Base-by-base conservation (phyloP, 345 rosid species). In the Arabis alpina region DNA sequence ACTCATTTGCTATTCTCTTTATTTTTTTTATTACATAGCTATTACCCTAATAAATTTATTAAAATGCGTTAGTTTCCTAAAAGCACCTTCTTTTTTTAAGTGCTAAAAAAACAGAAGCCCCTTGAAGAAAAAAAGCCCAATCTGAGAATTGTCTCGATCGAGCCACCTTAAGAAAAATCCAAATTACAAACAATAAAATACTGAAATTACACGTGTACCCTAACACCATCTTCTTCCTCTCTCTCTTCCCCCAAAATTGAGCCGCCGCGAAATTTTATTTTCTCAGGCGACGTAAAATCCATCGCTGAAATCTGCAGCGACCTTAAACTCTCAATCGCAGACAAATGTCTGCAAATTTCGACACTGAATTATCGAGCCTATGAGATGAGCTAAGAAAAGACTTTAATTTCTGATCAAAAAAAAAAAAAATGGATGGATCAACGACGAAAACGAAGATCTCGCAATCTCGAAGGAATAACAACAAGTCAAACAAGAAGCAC, bases 381-480 rank as follows among this genome's bases (percentile, higher is more conserved):
- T 55, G 56, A 43, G 14, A 48, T 27, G 51, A 72, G 52, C 59
- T 57, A 48, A 28, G 24, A 23, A 64, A 56, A 52, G 45, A 61
- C 61, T 48, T 25, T 10, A 51, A 59, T 66, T 32, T 42, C 45
- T 32, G 23, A 30, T 13, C 28, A 52, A 39, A 24, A 16, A 34
- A 34, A 34, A 80, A 27, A 51, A 34, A 76, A 39, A 81, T 72
- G 78, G 82, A 80, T 65, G 73, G 82, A 44, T 86, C 80, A 63
- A 76, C 87, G 1, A 81, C 87, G 2, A 86, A 85, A 82, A 61
- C 87, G 84, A 92, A 88, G 79, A 85, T 79, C 82, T 78, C 81
- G 16, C 97, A 90, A 77, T 57, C 72, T 70, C 54, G 70, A 4
- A 90, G 76, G 80, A 61, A 51, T 5, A 65, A 61, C 65, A 82